Conservation (phyloP, 441 rosid species). For the Syzygium syzygioides region DNA sequence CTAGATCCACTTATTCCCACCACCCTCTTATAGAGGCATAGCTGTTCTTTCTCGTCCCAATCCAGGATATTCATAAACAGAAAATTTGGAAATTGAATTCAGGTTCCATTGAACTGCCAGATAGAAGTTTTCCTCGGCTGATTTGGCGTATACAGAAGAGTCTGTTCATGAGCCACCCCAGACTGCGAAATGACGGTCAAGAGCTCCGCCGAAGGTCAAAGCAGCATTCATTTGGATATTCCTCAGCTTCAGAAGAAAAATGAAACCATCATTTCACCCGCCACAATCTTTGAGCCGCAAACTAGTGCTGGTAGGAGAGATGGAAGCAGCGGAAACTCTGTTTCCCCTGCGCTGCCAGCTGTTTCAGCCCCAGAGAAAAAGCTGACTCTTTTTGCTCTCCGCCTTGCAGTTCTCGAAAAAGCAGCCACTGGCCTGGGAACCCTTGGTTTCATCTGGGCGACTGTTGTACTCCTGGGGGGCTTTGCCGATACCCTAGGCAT, state of each 20-base stretch:
- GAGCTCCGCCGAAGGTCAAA: constrained; percentile 28
- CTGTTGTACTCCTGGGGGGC: constrained; percentile 88
- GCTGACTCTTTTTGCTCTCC: constrained; percentile 82
- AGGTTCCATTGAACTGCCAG: not conserved
- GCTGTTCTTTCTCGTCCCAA: not conserved
- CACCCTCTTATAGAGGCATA: not conserved
- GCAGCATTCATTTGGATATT: constrained; percentile 46
- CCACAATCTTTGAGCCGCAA: constrained; percentile 51
- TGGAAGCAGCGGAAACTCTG: constrained; percentile 34
- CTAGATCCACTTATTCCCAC: not conserved
- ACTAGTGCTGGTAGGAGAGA: constrained; percentile 36
- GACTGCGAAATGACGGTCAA: constrained; percentile 28
- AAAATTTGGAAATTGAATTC: not conserved
- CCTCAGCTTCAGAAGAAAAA: constrained; percentile 40
- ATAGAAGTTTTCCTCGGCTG: not conserved
- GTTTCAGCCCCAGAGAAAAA: constrained; percentile 67
- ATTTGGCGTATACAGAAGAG: not conserved
- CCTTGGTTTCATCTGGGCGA: constrained; percentile 94
- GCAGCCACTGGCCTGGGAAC: constrained; percentile 88
- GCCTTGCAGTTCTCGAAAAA: constrained; percentile 79
- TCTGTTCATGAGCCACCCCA: not conserved
- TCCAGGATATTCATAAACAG: not conserved
- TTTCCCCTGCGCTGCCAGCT: constrained; percentile 11
- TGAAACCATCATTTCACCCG: constrained; percentile 42
- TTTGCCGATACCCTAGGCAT: constrained; percentile 75